These are phyloP conservation scores for Diospyros kaki DNA, from an alignment of 148 eudicot genomes.

Conservation along the genomic window DNA sequence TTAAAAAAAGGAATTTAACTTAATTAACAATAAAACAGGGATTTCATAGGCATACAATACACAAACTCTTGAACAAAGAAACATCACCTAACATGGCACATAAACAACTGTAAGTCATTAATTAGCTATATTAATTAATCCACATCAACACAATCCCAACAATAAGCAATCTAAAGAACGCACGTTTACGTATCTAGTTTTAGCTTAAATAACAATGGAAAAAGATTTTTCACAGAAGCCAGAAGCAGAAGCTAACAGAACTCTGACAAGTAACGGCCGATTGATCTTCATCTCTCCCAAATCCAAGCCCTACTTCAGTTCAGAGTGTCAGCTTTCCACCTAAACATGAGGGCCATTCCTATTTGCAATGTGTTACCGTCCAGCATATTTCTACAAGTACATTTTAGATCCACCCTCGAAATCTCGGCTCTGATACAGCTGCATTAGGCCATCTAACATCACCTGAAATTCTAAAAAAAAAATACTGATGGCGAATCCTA, in stretches of 20 bases:
- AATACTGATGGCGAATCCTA: background rate
- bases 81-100: too few species aligned
- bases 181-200: too few species aligned
- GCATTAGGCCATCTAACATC: slow-evolving; percentile 10
- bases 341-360: slow-evolving; percentile 12
- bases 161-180: too few species aligned
- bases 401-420: background rate
- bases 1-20: too few species aligned
- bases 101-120: too few species aligned
- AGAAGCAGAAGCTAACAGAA: background rate
- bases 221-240: too few species aligned
- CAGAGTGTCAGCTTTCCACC: slow-evolving; percentile 21
- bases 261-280: slow-evolving; percentile 9
- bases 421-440: background rate
- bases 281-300: slow-evolving; percentile 12
- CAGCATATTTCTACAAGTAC: slow-evolving; percentile 27
- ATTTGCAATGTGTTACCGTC: background rate
- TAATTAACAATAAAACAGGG: too few species aligned
- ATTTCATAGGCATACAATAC: too few species aligned
- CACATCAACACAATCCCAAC: too few species aligned
- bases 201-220: background rate
- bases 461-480: background rate
- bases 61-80: too few species aligned
- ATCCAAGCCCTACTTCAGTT: slow-evolving; percentile 19
- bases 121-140: too few species aligned